Percentiles rank a stretch among this genome's conserved stretches.
Evolutionary conservation across 2,329 filamentous ascomycete species (phyloP).

Genomic region (Nigrospora osmanthi): DNA sequence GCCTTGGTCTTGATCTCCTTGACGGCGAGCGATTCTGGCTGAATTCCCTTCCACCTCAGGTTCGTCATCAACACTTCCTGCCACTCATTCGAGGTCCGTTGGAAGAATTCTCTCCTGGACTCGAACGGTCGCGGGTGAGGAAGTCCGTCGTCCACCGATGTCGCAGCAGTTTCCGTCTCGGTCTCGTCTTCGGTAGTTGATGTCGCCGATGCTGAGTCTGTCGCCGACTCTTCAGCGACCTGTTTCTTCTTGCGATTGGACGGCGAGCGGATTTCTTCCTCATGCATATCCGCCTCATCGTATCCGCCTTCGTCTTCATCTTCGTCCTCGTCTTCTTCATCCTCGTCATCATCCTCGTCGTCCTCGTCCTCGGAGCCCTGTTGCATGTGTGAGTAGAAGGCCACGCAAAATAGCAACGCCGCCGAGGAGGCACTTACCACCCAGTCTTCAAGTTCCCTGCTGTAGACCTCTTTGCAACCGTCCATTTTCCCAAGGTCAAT

Average conservation of each 20-base stretch:
- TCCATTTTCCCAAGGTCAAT: conserved; percentile 93
- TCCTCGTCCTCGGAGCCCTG: conserved; percentile 46
- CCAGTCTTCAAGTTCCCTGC: conserved; percentile 78
- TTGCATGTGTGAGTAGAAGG: too few relatives aligned
- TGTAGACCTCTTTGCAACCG: conserved; percentile 87
- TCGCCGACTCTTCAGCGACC: conserved; percentile 30
- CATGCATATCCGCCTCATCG: conserved; percentile 41
- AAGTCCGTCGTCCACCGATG: conserved; percentile 62
- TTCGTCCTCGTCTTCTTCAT: conserved; percentile 46
- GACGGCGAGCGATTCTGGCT: conserved; percentile 60
- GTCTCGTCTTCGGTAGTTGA: conserved; percentile 34
- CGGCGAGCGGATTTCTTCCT: conserved; percentile 35
- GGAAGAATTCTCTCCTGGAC: conserved; percentile 84
- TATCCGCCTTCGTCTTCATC: conserved; percentile 43
- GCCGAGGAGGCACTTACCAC: conserved; percentile 39
- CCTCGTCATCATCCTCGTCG: conserved; percentile 50
- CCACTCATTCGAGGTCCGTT: conserved; percentile 81
- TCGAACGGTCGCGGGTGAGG: conserved; percentile 80
- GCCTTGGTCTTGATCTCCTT: conserved; percentile 92
- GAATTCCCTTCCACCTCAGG: conserved; percentile 59
- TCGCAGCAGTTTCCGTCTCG: conserved; percentile 34
- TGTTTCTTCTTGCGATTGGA: conserved; percentile 52
- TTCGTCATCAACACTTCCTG: conserved; percentile 77
- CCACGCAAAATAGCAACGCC: too few relatives aligned
- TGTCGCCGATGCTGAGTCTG: conserved; percentile 26